These are phyloP conservation scores for Actinomortierella wolfii DNA, from an alignment of 371 early-diverging fungal species.

Conservation along the genomic window DNA sequence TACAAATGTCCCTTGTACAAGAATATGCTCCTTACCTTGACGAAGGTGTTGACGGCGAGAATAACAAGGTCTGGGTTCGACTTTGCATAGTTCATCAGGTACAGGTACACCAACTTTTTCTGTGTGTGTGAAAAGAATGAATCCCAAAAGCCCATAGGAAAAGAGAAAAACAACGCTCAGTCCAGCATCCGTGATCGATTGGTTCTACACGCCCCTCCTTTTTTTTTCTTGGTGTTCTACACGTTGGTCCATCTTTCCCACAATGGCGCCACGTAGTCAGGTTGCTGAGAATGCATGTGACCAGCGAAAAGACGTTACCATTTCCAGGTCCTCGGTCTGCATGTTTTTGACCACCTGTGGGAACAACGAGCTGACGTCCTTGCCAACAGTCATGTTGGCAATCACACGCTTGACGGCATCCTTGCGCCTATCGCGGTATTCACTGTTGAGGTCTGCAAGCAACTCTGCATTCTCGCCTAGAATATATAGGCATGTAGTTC, in stretches of 20 bases:
- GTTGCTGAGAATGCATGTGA: constrained; percentile 96
- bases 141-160: background rate
- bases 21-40: constrained; percentile 56
- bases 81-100: constrained; percentile 82
- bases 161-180: no score
- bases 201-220: constrained; percentile 1
- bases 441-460: constrained; percentile 93
- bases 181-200: no score
- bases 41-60: constrained; percentile 77
- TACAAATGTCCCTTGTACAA: no score
- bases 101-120: constrained; percentile 95
- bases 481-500: background rate
- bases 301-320: constrained; percentile 94
- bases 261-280: constrained; percentile 57
- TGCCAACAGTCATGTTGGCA: constrained; percentile 90
- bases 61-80: constrained; percentile 90
- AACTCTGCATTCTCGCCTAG: constrained; percentile 97
- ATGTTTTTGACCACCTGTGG: constrained; percentile 98
- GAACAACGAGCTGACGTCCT: constrained; percentile 84
- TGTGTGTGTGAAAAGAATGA: constrained; percentile 24
- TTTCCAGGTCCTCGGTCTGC: constrained; percentile 98
- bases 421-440: constrained; percentile 91
- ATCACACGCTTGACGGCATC: constrained; percentile 98
- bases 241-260: no score
- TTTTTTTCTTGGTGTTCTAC: background rate